phyloP scores from a whole-genome alignment of 1,284 basidiomycete genomes.

The Xerocomus minutiporus region DNA sequence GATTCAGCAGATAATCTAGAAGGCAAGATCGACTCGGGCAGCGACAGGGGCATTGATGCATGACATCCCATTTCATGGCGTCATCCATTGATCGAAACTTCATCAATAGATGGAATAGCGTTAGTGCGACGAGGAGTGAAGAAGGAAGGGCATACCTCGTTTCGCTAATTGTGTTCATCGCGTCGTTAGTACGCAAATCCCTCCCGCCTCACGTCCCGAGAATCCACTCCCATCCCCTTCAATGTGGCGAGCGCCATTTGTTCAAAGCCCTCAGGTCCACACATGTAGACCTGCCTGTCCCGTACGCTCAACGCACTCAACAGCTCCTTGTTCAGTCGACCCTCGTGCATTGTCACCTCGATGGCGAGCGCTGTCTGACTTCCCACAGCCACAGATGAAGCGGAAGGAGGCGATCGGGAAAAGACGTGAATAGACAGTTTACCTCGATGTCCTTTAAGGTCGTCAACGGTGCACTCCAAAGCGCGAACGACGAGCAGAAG shows the following conservation, averaged over 20 bases:
- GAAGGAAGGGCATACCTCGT: too few species aligned
- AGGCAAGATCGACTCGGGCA: too few species aligned
- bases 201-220: constrained; percentile 15
- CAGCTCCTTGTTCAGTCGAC: constrained; percentile 12
- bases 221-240: constrained; percentile 17
- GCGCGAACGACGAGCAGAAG: constrained; percentile 19
- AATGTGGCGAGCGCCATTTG: constrained; percentile 10
- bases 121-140: too few species aligned
- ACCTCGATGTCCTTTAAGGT: background rate
- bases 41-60: too few species aligned
- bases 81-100: too few species aligned
- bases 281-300: constrained; percentile 16
- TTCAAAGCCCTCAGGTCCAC: constrained; percentile 27
- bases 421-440: constrained; percentile 24
- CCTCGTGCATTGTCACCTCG: constrained; percentile 12
- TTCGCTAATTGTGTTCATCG: background rate
- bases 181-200: constrained; percentile 20
- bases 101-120: too few species aligned
- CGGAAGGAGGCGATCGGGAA: constrained; percentile 8
- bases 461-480: background rate
- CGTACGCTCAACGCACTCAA: constrained; percentile 3
- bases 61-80: too few species aligned
- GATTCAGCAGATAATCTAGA: too few species aligned
- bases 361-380: constrained; percentile 3
- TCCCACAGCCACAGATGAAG: background rate